Base-by-base conservation (phyloP, 148 eudicot genomes). In the Cornus kousa region DNA sequence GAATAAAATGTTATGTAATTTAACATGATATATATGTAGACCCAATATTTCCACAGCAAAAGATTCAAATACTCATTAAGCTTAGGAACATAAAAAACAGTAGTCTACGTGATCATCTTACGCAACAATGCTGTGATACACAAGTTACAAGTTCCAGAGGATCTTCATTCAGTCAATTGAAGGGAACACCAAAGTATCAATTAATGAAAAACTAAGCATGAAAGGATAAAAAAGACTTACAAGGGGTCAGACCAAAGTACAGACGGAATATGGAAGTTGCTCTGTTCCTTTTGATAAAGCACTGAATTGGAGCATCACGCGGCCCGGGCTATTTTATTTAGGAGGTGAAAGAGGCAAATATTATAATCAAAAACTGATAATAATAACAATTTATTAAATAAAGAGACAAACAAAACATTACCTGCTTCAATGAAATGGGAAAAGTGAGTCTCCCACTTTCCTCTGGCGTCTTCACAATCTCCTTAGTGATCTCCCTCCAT, bases 381-480 rank as follows among this genome's bases (percentile, higher is more conserved):
- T 62, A 7, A 33, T 37, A 70, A 70, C 60, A 55, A 71, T 11
- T 48, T 17, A 20, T 17, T 3, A 62, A 62, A 3, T n/a, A 62
- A 62, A 62, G 5, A 19, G 5, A 37, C 11, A 24, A 13, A 22
- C 81, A 3, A 24, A 48, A 68, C 62, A 33, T 13, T 48, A 89
- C 90, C 90, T 89, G 92, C 73, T 89, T 89, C 77, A 89, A 79
- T 53, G 92, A 89, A 82, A 89, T 86, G 0, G 92, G 92, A 62
- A 87, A 87, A 71, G 92, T 89, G 71, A 89, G 85, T 59, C 75
- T 84, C 79, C 92, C 92, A 70, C 90, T 87, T 73, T 82, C 79
- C 76, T 89, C 90, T 5, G 89, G 90, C 57, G 90, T 89, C 79
- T 84, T 87, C 70, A 89, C 92, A 74, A 86, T 89, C 70, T 89